A percentile compares a stretch with the other conserved stretches of the same genome.
phyloP scores from a whole-genome alignment of 139 green algal species.

The Picochlorum sp. region DNA sequence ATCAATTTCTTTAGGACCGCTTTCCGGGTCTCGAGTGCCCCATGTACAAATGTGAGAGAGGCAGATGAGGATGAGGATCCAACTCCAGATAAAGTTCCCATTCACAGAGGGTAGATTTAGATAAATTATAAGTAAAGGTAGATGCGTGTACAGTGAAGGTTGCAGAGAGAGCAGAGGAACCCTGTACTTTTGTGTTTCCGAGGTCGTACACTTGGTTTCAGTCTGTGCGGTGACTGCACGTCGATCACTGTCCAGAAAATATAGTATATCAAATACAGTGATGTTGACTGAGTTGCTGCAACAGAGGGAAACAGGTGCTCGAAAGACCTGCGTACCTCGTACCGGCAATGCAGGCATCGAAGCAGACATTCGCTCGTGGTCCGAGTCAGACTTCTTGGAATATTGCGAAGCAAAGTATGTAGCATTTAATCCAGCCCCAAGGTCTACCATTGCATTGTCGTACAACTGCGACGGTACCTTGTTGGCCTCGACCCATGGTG shows the following conservation, averaged over 20 bases:
- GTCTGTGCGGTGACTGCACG: no score
- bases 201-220: no score
- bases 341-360: neutral
- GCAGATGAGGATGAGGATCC: no score
- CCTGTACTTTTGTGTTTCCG: no score
- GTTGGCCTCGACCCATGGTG: constrained; percentile 83
- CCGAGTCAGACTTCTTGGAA: constrained; percentile 12
- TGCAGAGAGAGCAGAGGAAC: no score
- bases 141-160: no score
- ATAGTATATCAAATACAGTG: neutral
- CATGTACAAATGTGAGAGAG: no score
- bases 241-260: neutral
- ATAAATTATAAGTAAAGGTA: no score
- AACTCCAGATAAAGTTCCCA: no score
- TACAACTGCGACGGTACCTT: constrained; percentile 69
- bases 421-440: constrained; percentile 64
- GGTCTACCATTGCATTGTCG: constrained; percentile 78
- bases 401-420: constrained; percentile 21
- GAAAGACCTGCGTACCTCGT: neutral
- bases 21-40: no score
- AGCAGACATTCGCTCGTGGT: constrained; percentile 14
- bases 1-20: no score
- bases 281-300: constrained; percentile 10
- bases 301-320: constrained; percentile 8
- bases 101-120: no score